Percentiles rank a stretch among this genome's conserved stretches.
Conservation (phyloP, 176 grass and related monocot genomes). For the Oryza glumipatula region DNA sequence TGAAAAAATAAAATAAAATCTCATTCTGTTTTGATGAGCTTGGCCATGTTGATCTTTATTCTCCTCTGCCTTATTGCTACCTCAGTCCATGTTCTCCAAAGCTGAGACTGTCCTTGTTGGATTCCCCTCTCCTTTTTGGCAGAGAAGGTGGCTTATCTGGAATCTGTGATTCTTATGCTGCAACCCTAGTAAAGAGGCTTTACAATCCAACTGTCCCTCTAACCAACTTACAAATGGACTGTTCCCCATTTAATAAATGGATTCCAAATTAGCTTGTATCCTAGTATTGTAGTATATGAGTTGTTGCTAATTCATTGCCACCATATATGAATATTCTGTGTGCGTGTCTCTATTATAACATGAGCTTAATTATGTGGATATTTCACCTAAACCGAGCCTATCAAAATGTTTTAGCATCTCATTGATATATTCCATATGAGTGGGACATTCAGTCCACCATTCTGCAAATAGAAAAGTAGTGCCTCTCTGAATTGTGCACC, state of each 20-base stretch:
- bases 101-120: slow-evolving; percentile 6
- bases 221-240: not conserved
- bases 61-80: slow-evolving; percentile 9
- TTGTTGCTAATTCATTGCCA: not conserved
- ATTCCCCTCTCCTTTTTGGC: slow-evolving; percentile 36
- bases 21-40: not conserved
- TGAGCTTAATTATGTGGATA: not conserved
- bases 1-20: not conserved
- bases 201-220: not conserved
- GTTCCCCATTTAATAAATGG: not conserved
- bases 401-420: not conserved
- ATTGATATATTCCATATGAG: not conserved
- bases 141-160: not conserved
- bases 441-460: not conserved
- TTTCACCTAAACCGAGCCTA: not conserved
- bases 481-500: not conserved
- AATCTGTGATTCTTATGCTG: slow-evolving; percentile 28
- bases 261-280: not conserved
- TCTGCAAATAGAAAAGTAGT: not conserved
- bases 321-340: not conserved
- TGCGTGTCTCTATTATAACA: not conserved
- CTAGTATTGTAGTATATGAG: not conserved
- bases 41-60: slow-evolving; percentile 6
- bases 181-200: not conserved
- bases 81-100: not conserved